Evolutionary conservation across 108 stramenopile species (phyloP).

Genomic region (Cyclotella sp.): DNA sequence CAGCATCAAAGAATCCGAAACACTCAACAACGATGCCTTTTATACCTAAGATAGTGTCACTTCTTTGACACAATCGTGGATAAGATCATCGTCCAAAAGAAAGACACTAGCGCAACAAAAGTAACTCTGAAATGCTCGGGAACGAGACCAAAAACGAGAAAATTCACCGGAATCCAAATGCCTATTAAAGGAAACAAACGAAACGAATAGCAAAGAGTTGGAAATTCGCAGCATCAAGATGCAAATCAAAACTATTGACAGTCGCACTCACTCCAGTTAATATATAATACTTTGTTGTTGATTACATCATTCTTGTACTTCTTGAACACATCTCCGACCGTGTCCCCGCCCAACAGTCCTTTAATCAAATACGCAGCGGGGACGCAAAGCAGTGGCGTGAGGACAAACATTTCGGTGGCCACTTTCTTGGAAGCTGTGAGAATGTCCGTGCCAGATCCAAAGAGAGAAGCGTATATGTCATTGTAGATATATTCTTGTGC

Average conservation of each 20-base stretch:
- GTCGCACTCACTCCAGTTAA: slow-evolving; percentile 31
- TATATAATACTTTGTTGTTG: slow-evolving; percentile 28
- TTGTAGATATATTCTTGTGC: slow-evolving; percentile 57
- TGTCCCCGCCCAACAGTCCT: slow-evolving; percentile 20
- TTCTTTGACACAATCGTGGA: slow-evolving; percentile 19
- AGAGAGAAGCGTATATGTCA: slow-evolving; percentile 43
- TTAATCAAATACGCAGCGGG: slow-evolving; percentile 61
- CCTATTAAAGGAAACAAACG: not conserved
- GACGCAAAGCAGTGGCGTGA: slow-evolving; percentile 54
- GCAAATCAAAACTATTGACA: not conserved
- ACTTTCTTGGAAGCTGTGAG: slow-evolving; percentile 41
- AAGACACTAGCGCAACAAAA: slow-evolving; percentile 44
- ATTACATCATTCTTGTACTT: slow-evolving; percentile 37
- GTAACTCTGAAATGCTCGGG: slow-evolving; percentile 48
- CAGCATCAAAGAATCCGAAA: too few relatives aligned
- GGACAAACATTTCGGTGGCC: slow-evolving; percentile 47
- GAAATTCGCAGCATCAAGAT: too few relatives aligned
- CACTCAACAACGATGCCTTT: not conserved
- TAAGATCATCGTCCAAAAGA: slow-evolving; percentile 49
- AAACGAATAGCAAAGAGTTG: not conserved
- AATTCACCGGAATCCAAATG: slow-evolving; percentile 42
- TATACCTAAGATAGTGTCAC: not conserved
- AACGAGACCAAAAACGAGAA: slow-evolving; percentile 37
- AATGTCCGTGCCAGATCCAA: slow-evolving; percentile 39
- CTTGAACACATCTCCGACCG: slow-evolving; percentile 17